Evolutionary conservation across 2,329 filamentous ascomycete genomes (phyloP).

Genomic region (Bipolaris zeicola): DNA sequence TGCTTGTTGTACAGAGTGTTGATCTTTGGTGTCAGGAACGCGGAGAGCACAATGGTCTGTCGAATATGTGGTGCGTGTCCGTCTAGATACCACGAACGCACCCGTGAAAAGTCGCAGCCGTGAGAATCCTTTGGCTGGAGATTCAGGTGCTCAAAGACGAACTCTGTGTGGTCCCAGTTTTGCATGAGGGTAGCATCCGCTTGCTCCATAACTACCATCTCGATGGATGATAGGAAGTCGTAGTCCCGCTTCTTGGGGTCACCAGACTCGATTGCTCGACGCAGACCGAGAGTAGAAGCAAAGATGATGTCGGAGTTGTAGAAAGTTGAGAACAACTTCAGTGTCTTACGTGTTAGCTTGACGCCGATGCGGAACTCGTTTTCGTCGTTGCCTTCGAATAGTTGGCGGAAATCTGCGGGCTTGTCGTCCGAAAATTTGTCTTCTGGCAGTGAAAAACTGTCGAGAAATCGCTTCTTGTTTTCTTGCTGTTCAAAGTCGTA

Average conservation of each 20-base stretch:
- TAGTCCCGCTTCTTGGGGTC: constrained; percentile 72
- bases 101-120: constrained; percentile 90
- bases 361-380: constrained; percentile 96
- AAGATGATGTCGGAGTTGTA: constrained; percentile 96
- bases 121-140: constrained; percentile 86
- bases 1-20: constrained; percentile 76
- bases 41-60: constrained; percentile 81
- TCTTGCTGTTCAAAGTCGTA: constrained; percentile 89
- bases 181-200: constrained; percentile 95
- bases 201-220: constrained; percentile 88
- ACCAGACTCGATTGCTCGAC: constrained; percentile 83
- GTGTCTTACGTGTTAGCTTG: constrained; percentile 94
- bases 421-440: constrained; percentile 73
- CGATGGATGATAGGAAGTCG: constrained; percentile 93
- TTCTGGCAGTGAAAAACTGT: constrained; percentile 74
- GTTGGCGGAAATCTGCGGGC: constrained; percentile 82
- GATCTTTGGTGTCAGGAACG: constrained; percentile 87
- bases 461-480: constrained; percentile 90
- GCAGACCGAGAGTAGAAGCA: constrained; percentile 85
- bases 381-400: constrained; percentile 94
- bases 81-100: constrained; percentile 92
- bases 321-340: constrained; percentile 94
- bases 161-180: constrained; percentile 96
- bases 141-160: constrained; percentile 90
- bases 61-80: constrained; percentile 78